Evolutionary conservation across 768 basidiomycete genomes (phyloP), one percentile per base, ranked within the genome.

Genomic region (Candolleomyces eurysporus): DNA sequence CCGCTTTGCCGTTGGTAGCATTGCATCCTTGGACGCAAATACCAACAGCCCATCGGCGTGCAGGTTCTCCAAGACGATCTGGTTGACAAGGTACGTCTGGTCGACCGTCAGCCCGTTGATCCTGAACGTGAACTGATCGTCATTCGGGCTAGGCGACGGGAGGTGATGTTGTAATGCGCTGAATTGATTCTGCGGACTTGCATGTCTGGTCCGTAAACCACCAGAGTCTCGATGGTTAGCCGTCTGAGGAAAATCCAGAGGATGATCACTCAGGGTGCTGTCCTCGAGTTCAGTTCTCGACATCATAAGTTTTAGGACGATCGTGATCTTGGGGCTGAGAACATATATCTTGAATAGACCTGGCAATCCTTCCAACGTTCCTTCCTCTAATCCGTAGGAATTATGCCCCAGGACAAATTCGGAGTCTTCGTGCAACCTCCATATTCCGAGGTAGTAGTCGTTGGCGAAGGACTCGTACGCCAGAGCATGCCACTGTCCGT

Each of bases 321-420:
- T 51, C 10, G 66, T 66, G 36, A 73, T 60, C 10, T 64, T 63
- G 11, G 73, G 75, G 61, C 74, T 72, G 59, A 74, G 48, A 31
- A 73, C 64, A 52, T 64, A 75, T 7, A 76, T 60, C 10, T 66
- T 61, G 43, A 74, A 70, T 2, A 74, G 40, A 5, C 53, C 58
- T 13, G 58, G 46, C 14, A 3, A 4, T 10, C 53, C 63, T 4
- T 13, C 30, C 21, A 64, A 13, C 5, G 58, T 5, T 26, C 74
- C 73, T 61, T 75, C 74, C 70, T 68, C 70, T 11, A 75, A 55
- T 6, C 73, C 72, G 39, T 73, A 72, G 9, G 68, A 58, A 49
- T 71, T 71, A 39, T 63, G 43, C n/a, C 66, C 63, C 19, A 75
- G 48, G 16, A 73, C 58, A 42, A 75, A 75, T 58, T 75, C 73